Evolutionary conservation across 768 basidiomycete species (phyloP).

Genomic region (Scleroderma citrinum): DNA sequence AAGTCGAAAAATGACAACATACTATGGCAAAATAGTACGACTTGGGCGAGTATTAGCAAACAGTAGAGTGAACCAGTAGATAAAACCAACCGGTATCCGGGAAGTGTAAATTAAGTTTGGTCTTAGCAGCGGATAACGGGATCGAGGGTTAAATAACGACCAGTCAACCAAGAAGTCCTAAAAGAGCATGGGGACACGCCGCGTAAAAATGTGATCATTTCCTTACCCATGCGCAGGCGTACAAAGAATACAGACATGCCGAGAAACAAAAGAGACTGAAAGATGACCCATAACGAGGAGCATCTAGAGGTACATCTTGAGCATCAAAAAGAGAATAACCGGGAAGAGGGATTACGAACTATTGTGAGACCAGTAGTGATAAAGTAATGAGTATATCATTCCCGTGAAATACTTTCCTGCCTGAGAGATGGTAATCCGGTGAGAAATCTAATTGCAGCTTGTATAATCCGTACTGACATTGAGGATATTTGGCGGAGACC

Average conservation of each 20-base stretch:
- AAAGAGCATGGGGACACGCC: not conserved
- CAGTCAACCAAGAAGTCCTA: conserved; percentile 91
- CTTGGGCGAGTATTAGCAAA: conserved; percentile 28
- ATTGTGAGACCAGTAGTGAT: conserved; percentile 72
- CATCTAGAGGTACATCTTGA: conserved; percentile 14
- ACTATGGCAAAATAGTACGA: conserved; percentile 79
- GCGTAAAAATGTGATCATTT: not conserved
- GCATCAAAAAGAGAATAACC: not conserved
- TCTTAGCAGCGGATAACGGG: conserved; percentile 58
- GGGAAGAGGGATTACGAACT: conserved; percentile 30
- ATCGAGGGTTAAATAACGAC: conserved; percentile 65
- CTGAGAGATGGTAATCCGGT: conserved; percentile 32
- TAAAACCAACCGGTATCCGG: conserved; percentile 44
- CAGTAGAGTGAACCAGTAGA: not conserved
- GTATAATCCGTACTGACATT: conserved; percentile 54
- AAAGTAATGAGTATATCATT: conserved; percentile 59
- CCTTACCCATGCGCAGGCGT: conserved; percentile 75
- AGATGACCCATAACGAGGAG: conserved; percentile 34
- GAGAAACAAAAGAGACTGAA: conserved; percentile 70
- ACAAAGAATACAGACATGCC: conserved; percentile 57
- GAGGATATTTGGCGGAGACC: conserved; percentile 69
- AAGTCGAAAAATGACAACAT: conserved; percentile 13
- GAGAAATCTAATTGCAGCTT: not conserved
- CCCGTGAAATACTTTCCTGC: conserved; percentile 79
- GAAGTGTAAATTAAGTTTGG: conserved; percentile 69